phyloP scores from a whole-genome alignment of 208 protist genomes.

The Tritrichomonas musculus region DNA sequence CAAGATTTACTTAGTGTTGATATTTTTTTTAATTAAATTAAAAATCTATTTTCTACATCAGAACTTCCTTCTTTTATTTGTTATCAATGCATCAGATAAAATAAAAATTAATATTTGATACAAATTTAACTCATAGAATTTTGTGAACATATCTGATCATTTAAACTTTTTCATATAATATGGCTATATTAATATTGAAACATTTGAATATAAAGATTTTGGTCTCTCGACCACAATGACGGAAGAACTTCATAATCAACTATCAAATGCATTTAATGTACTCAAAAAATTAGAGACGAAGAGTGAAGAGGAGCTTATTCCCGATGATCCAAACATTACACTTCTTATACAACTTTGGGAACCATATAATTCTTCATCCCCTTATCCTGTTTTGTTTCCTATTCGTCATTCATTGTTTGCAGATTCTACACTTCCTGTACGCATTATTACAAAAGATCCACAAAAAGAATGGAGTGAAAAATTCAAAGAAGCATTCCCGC shows the following conservation, averaged over 20 bases:
- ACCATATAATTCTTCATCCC: background rate
- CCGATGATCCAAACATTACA: conserved; percentile 17
- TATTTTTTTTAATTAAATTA: no score
- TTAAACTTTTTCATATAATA: no score
- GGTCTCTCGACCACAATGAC: conserved; percentile 8
- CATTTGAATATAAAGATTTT: no score
- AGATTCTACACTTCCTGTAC: background rate
- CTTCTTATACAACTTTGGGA: background rate
- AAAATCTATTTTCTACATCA: no score
- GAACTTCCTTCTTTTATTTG: no score
- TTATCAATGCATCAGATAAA: no score
- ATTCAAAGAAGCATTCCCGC: background rate
- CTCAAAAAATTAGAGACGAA: background rate
- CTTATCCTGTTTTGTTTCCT: background rate
- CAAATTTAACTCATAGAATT: no score
- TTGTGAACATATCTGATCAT: no score
- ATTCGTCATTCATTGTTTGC: background rate
- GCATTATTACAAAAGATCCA: conserved; percentile 18
- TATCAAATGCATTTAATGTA: background rate
- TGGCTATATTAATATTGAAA: no score
- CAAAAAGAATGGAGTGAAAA: conserved; percentile 16
- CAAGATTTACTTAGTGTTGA: no score
- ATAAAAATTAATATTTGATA: no score
- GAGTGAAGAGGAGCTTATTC: background rate
- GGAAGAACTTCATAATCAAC: background rate